Evolutionary conservation across 208 protist species (phyloP), one percentile per base, ranked within the genome.

Genomic region (Leishmania tropica): DNA sequence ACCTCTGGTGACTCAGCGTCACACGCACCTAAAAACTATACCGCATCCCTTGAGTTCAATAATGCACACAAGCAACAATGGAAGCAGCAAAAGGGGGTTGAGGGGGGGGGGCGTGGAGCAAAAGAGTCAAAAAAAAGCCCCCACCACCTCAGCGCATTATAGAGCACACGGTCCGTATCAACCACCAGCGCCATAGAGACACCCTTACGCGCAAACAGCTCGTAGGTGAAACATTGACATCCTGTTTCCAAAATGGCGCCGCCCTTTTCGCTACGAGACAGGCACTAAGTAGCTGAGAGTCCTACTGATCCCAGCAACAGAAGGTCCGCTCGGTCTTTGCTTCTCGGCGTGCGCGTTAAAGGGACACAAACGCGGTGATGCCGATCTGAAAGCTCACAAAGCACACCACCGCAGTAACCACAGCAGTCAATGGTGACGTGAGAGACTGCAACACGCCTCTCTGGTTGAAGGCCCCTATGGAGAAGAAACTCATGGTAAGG

Each of bases 381-480:
- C 48, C 72, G 13, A 76, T 76, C 51, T 76, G 72, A 60, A 76
- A 76, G 37, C 72, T 76, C 35, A 42, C 48, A 58, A 76, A 76
- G 72, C 72, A 76, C 51, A 76, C 72, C n/a, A 76, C 47, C 51
- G 72, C 72, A 37, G 72, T 76, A 28, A 76, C 28, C 48, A 76
- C 72, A 2, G 47, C 45, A 47, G 72, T 58, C 51, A 76, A 19
- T 15, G 72, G 28, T 21, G 51, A 76, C 31, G 17, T 76, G 48
- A 76, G 72, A 76, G 72, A 76, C 51, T 76, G 72, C 72, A 37
- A 3, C 31, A 76, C 48, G 45, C 72, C 72, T 10, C 72, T 5
- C 51, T 60, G 48, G 6, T 15, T 62, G 47, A 76, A 58, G 6
- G 3, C 11, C 19, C 72, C 51, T 15, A 40, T 76, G 28, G 72